phyloP scores from a whole-genome alignment of 148 eudicot genomes.

The Nepenthes mirabilis region DNA sequence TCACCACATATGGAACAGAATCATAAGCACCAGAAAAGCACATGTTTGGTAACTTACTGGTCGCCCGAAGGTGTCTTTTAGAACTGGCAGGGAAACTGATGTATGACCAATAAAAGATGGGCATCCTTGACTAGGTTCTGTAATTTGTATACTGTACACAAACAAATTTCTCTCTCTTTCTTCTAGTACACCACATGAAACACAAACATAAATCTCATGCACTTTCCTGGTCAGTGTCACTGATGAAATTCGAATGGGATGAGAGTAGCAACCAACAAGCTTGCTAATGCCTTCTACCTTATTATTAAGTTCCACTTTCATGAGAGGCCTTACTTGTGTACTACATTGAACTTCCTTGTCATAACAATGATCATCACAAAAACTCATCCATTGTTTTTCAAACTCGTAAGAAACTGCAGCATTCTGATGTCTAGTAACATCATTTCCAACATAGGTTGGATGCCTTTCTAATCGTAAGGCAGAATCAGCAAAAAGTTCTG shows the following conservation, averaged over 20 bases:
- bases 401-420: neutral
- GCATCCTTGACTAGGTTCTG: conserved; percentile 31
- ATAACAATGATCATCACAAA: neutral
- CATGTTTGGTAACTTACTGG: conserved; percentile 7
- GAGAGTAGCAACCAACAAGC: conserved; percentile 54
- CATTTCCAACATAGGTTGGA: conserved; percentile 2
- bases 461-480: conserved; percentile 4
- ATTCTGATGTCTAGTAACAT: conserved; percentile 4
- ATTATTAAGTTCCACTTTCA: conserved; percentile 10
- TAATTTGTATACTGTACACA: conserved; percentile 35
- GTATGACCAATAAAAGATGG: conserved; percentile 70
- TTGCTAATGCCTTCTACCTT: conserved; percentile 16
- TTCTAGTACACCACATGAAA: conserved; percentile 41
- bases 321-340: conserved; percentile 8
- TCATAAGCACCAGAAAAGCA: neutral
- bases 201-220: conserved; percentile 44
- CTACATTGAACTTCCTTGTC: conserved; percentile 17
- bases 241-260: conserved; percentile 48
- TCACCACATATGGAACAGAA: neutral
- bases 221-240: conserved; percentile 39
- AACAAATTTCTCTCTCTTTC: conserved; percentile 42
- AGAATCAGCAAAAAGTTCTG: conserved; percentile 8
- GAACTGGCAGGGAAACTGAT: conserved; percentile 33
- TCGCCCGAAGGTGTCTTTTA: conserved; percentile 42
- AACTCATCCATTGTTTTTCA: neutral